These are phyloP conservation scores for Dunaliella primolecta DNA, from an alignment of 139 green algal species.

Conservation along the genomic window DNA sequence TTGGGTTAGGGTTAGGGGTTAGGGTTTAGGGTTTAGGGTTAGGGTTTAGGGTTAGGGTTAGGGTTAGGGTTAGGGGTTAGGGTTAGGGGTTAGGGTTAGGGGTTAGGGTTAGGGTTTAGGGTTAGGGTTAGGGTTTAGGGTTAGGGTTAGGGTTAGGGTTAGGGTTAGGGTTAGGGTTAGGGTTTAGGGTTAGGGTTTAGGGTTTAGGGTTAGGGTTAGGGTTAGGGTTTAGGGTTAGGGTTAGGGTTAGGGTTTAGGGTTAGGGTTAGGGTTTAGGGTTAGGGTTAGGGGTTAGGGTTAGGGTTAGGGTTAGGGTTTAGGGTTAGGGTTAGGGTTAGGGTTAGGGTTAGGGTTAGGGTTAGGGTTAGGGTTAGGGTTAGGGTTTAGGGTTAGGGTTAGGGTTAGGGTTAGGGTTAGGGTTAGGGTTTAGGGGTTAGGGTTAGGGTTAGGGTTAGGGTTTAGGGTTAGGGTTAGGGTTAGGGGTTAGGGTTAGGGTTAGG, in stretches of 20 bases:
- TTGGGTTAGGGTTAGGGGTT: too few species aligned
- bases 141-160: slow-evolving; percentile 3
- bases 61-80: too few species aligned
- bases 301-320: slow-evolving; percentile 2
- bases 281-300: too few species aligned
- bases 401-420: slow-evolving; percentile 2
- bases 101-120: too few species aligned
- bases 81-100: too few species aligned
- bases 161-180: slow-evolving; percentile 2
- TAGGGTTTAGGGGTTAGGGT: too few species aligned
- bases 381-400: slow-evolving; percentile 2
- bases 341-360: slow-evolving; percentile 3
- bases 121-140: slow-evolving; percentile 2
- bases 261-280: slow-evolving; percentile 1
- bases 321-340: slow-evolving; percentile 2
- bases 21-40: too few species aligned
- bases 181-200: not conserved
- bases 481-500: too few species aligned
- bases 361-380: slow-evolving; percentile 2
- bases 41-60: not conserved
- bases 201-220: slow-evolving; percentile 2
- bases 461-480: too few species aligned
- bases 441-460: slow-evolving; percentile 1
- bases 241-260: slow-evolving; percentile 3
- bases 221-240: slow-evolving; percentile 2